Base-by-base conservation (phyloP, 768 basidiomycete genomes). In the Pholiota molesta region DNA sequence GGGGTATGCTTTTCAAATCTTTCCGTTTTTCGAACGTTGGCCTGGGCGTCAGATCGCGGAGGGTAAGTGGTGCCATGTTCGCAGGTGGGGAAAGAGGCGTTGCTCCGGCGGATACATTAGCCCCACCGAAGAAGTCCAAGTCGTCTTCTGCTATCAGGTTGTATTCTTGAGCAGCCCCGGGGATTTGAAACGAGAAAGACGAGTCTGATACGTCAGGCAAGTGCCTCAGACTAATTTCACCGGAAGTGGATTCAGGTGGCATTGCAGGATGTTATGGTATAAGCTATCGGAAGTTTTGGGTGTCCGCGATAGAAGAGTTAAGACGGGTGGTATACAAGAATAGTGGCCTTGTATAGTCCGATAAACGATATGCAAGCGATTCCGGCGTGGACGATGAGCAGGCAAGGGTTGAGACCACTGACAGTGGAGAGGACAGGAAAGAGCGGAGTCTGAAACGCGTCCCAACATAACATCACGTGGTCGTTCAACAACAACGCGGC, bases 171-270 rank as follows among this genome's bases (percentile, higher is more conserved):
- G 73, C 74, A 6, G 73, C 67, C 8, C 74, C 72, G 3, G 87
- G 86, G 37, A 87, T 83, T 69, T 86, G 83, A 69, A 86, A 84
- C 1, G 84, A 85, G 63, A 79, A 81, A 37, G 81, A 83, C n/a
- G 73, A 66, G 63, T 82, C 78, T 26, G 83, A 83, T 55, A 80
- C 68, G 63, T 88, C 85, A 42, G 86, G 86, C 28, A 86, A 67
- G 70, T 86, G 82, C 68, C 82, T 78, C 52, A 81, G 71, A 59
- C 84, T 88, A 21, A 84, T 71, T 56, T 79, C 79, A 45, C 67
- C 72, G 5, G 73, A 71, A n/a, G 42, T 55, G 55, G 65, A 44
- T 11, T 16, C n/a, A n/a, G 19, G 72, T 65, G 71, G 70, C 68
- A 76, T 71, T 51, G 67, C 55, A 65, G 55, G 61, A 71, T 64